These are phyloP conservation scores for Beauveria pseudobassiana DNA, from an alignment of 2,329 filamentous ascomycete species.

Conservation along the genomic window DNA sequence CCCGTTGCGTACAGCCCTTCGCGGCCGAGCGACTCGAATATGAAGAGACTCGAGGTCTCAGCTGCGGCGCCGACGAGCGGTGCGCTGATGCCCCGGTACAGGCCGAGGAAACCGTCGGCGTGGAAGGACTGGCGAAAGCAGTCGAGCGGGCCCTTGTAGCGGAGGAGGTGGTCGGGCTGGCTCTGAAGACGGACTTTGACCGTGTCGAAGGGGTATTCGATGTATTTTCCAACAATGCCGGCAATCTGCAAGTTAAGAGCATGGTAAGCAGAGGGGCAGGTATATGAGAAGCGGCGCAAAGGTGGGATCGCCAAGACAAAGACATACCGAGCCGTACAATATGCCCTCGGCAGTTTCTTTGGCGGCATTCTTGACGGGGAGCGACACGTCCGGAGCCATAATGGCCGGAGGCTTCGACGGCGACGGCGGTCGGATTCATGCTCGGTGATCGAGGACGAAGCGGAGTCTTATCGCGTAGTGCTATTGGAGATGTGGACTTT, in stretches of 20 bases:
- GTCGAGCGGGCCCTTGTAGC: constrained; percentile 80
- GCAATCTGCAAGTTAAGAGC: constrained; percentile 48
- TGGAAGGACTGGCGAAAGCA: constrained; percentile 84
- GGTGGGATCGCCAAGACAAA: background rate
- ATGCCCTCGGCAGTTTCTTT: constrained; percentile 78
- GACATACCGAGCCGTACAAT: constrained; percentile 71
- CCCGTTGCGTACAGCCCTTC: constrained; percentile 52
- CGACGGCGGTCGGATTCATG: constrained; percentile 14
- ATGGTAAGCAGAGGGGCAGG: background rate
- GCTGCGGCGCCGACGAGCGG: constrained; percentile 85
- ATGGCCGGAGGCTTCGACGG: constrained; percentile 12
- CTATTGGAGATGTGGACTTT: background rate
- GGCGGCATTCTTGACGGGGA: constrained; percentile 33
- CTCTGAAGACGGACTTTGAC: constrained; percentile 96
- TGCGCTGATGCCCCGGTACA: constrained; percentile 90
- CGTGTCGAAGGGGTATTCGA: constrained; percentile 98
- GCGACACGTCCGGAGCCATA: constrained; percentile 20
- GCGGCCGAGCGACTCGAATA: constrained; percentile 75
- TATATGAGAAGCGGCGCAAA: background rate
- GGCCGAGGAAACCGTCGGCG: constrained; percentile 67
- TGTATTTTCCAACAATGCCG: constrained; percentile 86
- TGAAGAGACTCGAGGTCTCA: constrained; percentile 87
- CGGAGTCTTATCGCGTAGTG: background rate
- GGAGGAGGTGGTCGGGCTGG: constrained; percentile 76
- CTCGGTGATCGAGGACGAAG: constrained; percentile 13